These are phyloP conservation scores for Helenozyma rhizophorensis DNA, from an alignment of 805 yeast species.

Conservation along the genomic window DNA sequence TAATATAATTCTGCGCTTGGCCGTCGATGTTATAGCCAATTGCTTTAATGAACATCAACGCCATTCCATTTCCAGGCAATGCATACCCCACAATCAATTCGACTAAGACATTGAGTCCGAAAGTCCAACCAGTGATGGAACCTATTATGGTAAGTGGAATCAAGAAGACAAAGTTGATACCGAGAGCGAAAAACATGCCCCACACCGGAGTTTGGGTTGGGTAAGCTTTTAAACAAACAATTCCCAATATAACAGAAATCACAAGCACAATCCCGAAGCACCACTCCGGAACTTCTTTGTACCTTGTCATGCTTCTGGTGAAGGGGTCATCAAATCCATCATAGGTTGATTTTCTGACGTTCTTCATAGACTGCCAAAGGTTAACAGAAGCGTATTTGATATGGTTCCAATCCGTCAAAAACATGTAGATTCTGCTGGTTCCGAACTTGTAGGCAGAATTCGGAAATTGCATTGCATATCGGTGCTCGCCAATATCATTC, in stretches of 20 bases:
- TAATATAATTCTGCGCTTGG: conserved; percentile 50
- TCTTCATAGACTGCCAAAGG: conserved; percentile 7
- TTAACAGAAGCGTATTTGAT: conserved; percentile 7
- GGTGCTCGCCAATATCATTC: no score
- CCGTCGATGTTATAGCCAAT: conserved; percentile 52
- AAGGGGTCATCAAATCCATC: conserved; percentile 25
- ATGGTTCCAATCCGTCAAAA: conserved; percentile 4
- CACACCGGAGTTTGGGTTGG: conserved; percentile 27
- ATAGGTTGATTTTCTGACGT: conserved; percentile 17
- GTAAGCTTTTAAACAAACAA: conserved; percentile 21
- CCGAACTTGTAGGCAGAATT: no score
- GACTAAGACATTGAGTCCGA: conserved; percentile 29
- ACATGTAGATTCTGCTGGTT: no score
- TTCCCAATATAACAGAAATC: conserved; percentile 26
- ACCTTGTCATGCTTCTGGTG: conserved; percentile 22
- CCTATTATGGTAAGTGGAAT: conserved; percentile 19
- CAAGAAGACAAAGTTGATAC: conserved; percentile 19
- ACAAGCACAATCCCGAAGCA: conserved; percentile 21
- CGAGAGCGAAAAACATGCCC: conserved; percentile 19
- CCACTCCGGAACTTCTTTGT: conserved; percentile 34
- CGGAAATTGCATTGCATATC: no score
- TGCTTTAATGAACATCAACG: conserved; percentile 47
- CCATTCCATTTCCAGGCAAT: conserved; percentile 29
- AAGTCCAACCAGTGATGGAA: conserved; percentile 24
- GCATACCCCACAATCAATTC: conserved; percentile 33